These are phyloP conservation scores for Auricularia auricula-judae DNA, from an alignment of 768 basidiomycete genomes.

Conservation along the genomic window DNA sequence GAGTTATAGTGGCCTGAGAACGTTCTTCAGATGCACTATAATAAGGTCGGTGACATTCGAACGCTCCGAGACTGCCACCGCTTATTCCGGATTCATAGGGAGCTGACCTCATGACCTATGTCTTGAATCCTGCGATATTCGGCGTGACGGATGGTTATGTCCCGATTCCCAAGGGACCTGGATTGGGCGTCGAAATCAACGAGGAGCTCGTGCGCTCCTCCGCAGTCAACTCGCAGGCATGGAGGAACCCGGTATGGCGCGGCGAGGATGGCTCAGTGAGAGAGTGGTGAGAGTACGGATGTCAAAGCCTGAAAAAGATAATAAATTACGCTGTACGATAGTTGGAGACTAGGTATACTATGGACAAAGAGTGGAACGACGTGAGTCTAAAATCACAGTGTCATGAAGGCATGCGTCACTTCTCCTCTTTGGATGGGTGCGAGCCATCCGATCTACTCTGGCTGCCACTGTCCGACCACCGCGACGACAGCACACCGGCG, in stretches of 20 bases:
- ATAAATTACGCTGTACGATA: background rate
- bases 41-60: slow-evolving; percentile 24
- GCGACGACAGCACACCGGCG: background rate
- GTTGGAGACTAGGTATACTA: background rate
- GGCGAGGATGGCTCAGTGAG: slow-evolving; percentile 42
- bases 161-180: slow-evolving; percentile 34
- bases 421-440: background rate
- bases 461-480: background rate
- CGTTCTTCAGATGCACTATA: slow-evolving; percentile 47
- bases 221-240: slow-evolving; percentile 11
- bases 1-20: background rate
- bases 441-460: background rate
- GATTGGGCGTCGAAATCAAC: slow-evolving; percentile 52
- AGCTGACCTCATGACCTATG: slow-evolving; percentile 52
- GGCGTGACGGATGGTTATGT: slow-evolving; percentile 42
- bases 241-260: slow-evolving; percentile 42
- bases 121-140: slow-evolving; percentile 37
- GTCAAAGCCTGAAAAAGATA: background rate
- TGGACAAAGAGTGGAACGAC: background rate
- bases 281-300: slow-evolving; percentile 33
- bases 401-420: background rate
- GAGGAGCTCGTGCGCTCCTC: slow-evolving; percentile 38
- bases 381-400: background rate
- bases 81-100: background rate
- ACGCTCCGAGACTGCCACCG: background rate